Percentiles rank a stretch among this genome's conserved stretches.
phyloP scores from a whole-genome alignment of 2,329 filamentous ascomycete genomes.

The Colletotrichum truncatum region DNA sequence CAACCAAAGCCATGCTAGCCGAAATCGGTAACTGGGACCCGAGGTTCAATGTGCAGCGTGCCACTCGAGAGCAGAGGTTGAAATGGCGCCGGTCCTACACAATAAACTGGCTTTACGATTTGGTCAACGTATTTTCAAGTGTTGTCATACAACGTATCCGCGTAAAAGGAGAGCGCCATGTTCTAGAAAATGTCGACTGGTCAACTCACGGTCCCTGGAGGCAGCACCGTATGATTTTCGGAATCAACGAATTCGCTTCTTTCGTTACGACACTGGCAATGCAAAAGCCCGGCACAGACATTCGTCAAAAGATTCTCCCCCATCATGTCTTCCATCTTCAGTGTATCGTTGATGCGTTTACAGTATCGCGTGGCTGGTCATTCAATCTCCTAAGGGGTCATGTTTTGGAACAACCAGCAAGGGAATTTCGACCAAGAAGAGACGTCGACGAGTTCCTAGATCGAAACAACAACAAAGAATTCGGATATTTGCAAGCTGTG shows the following conservation, averaged over 20 bases:
- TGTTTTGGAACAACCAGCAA: conserved; percentile 43
- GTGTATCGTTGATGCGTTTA: conserved; percentile 58
- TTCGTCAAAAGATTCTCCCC: conserved; percentile 51
- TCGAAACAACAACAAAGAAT: conserved; percentile 38
- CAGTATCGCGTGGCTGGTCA: conserved; percentile 54
- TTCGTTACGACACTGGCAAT: conserved; percentile 54
- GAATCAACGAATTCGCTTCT: conserved; percentile 55
- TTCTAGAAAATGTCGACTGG: conserved; percentile 1
- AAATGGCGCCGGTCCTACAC: conserved; percentile 58
- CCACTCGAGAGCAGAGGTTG: conserved; percentile 48
- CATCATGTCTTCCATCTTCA: conserved; percentile 60
- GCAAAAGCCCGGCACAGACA: conserved; percentile 49
- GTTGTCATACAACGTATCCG: conserved; percentile 49
- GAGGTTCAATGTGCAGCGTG: conserved; percentile 44
- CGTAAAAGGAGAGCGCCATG: conserved; percentile 43
- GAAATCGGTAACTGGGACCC: conserved; percentile 53
- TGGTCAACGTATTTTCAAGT: conserved; percentile 55
- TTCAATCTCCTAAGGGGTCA: conserved; percentile 42
- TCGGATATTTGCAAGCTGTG: not conserved
- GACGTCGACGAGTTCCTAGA: conserved; percentile 56
- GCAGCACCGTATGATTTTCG: conserved; percentile 46
- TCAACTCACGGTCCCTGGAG: not conserved
- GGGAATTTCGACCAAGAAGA: conserved; percentile 44
- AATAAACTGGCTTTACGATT: conserved; percentile 61
- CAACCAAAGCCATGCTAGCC: conserved; percentile 52